A percentile compares a stretch with the other conserved stretches of the same genome.
Conservation (phyloP, 345 rosid species). For the Linum tenue region DNA sequence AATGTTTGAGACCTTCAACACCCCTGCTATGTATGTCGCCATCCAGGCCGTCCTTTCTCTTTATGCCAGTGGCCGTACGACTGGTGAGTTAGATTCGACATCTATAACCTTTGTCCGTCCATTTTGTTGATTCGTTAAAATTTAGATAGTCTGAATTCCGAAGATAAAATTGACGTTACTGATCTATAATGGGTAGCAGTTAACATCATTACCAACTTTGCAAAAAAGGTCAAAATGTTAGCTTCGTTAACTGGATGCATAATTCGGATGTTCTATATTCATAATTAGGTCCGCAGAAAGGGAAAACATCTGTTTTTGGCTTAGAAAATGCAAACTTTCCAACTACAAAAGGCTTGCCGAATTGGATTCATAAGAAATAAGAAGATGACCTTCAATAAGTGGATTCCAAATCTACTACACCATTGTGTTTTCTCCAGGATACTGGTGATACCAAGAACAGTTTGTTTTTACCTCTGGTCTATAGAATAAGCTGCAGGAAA, state of each 20-base stretch:
- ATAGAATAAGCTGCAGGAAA: too few species aligned
- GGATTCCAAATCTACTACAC: neutral
- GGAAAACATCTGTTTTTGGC: neutral
- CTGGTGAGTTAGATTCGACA: neutral
- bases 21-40: conserved; percentile 4
- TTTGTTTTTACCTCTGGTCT: too few species aligned
- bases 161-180: too few species aligned
- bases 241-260: too few species aligned
- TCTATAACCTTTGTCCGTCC: neutral
- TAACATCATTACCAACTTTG: neutral
- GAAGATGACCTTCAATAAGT: neutral
- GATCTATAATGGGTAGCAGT: neutral
- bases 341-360: neutral
- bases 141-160: neutral
- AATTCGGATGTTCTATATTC: neutral
- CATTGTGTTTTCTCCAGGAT: too few species aligned
- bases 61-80: conserved; percentile 6
- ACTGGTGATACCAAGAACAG: too few species aligned
- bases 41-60: conserved; percentile 7
- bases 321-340: neutral
- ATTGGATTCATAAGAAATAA: neutral
- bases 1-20: conserved; percentile 4
- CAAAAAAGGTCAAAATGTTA: too few species aligned
- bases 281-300: neutral
- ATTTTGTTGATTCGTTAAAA: too few species aligned